phyloP scores from a whole-genome alignment of 306 rosid genomes.

The Amphicarpaea edgeworthii region DNA sequence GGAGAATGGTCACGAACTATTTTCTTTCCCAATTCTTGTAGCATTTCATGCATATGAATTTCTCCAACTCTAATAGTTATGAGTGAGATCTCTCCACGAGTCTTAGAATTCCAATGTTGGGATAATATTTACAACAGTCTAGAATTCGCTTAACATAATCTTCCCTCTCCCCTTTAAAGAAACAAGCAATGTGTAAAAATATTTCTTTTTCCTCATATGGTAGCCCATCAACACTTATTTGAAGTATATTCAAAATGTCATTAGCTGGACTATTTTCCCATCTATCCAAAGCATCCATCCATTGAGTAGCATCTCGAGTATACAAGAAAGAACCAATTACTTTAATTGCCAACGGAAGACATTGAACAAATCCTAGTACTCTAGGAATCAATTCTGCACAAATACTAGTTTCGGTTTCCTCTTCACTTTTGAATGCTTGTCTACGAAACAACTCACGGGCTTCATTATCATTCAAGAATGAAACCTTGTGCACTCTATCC shows the following conservation, averaged over 20 bases:
- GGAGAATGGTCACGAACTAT: slow-evolving; percentile 3
- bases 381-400: too few relatives aligned
- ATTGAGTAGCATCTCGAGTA: slow-evolving; percentile 23
- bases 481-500: too few relatives aligned
- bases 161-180: too few relatives aligned
- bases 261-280: not conserved
- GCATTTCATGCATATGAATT: slow-evolving; percentile 44
- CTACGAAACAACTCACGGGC: too few relatives aligned
- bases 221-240: too few relatives aligned
- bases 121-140: not conserved
- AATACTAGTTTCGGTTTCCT: too few relatives aligned
- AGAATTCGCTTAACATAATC: too few relatives aligned
- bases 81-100: slow-evolving; percentile 41
- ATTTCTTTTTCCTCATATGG: too few relatives aligned
- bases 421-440: too few relatives aligned
- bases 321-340: slow-evolving; percentile 35
- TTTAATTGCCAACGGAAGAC: slow-evolving; percentile 29
- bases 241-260: not conserved
- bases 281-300: slow-evolving; percentile 33
- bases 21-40: slow-evolving; percentile 4
- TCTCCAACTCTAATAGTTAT: slow-evolving; percentile 17
- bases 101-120: slow-evolving; percentile 14
- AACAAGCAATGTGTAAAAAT: too few relatives aligned
- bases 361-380: too few relatives aligned
- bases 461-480: too few relatives aligned